Percentiles rank a stretch among this genome's conserved stretches.
Evolutionary conservation across 2,329 filamentous ascomycete genomes (phyloP).

Genomic region (Didymosphaeria variabile): DNA sequence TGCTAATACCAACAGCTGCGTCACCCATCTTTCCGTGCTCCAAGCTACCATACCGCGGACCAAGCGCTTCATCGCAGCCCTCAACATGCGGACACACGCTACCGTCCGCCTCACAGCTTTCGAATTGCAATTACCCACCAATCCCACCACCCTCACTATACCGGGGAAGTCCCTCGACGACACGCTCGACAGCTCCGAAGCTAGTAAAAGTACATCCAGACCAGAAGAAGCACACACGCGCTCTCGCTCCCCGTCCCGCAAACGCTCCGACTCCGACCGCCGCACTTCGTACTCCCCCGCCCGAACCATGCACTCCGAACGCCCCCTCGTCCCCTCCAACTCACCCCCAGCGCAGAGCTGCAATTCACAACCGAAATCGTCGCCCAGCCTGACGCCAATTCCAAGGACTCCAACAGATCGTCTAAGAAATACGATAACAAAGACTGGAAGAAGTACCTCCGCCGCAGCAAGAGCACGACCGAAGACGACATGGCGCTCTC

Average conservation of each 20-base stretch:
- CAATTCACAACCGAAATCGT: slow-evolving; percentile 19
- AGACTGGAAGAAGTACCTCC: slow-evolving; percentile 21
- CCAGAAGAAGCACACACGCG: slow-evolving; percentile 7
- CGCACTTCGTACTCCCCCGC: slow-evolving; percentile 14
- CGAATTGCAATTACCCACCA: slow-evolving; percentile 18
- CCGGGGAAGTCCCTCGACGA: not conserved
- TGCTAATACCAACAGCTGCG: slow-evolving; percentile 14
- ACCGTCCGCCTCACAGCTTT: slow-evolving; percentile 20
- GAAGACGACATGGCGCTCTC: slow-evolving; percentile 17
- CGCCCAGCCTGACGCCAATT: slow-evolving; percentile 8
- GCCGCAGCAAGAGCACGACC: slow-evolving; percentile 9
- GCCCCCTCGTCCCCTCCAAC: slow-evolving; percentile 20
- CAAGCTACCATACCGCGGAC: slow-evolving; percentile 22
- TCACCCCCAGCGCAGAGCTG: slow-evolving; percentile 21
- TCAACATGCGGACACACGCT: slow-evolving; percentile 19
- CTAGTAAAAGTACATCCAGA: not conserved
- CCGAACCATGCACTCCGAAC: slow-evolving; percentile 17
- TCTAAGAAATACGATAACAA: slow-evolving; percentile 12
- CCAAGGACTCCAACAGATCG: not conserved
- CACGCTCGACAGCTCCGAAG: slow-evolving; percentile 14
- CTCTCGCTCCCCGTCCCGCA: not conserved
- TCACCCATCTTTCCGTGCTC: slow-evolving; percentile 20
- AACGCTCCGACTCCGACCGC: not conserved
- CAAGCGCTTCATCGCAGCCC: slow-evolving; percentile 22
- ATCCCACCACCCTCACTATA: not conserved